Conservation (phyloP, 1,139 yeast genomes). For the Casaregolazyma lundiana region DNA sequence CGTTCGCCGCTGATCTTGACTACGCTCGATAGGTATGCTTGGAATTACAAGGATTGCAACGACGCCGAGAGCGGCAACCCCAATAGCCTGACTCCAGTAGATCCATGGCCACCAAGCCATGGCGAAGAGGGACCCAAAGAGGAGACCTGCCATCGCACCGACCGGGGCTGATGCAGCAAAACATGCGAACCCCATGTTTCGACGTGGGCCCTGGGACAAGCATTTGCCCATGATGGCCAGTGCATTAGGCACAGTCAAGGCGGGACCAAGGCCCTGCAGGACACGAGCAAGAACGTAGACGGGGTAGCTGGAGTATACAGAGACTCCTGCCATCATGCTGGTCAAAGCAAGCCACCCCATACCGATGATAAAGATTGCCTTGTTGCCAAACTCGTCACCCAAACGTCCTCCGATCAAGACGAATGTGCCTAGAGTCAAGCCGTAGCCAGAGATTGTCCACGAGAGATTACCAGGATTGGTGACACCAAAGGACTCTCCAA, state of each 20-base stretch:
- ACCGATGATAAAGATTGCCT: not conserved
- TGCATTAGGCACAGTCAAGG: slow-evolving; percentile 2
- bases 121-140: not conserved
- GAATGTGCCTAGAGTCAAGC: slow-evolving; percentile 6
- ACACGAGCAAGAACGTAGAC: slow-evolving; percentile 4
- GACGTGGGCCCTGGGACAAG: slow-evolving; percentile 1
- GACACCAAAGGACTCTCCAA: not conserved
- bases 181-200: slow-evolving; percentile 4
- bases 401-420: slow-evolving; percentile 3
- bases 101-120: not conserved
- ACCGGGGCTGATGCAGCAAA: slow-evolving; percentile 5
- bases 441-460: slow-evolving; percentile 6
- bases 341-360: slow-evolving; percentile 6
- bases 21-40: slow-evolving; percentile 22
- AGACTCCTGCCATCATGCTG: slow-evolving; percentile 5
- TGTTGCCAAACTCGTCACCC: slow-evolving; percentile 5
- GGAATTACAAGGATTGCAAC: slow-evolving; percentile 44
- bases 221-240: slow-evolving; percentile 3
- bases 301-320: slow-evolving; percentile 5
- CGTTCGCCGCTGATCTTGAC: slow-evolving; percentile 25
- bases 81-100: slow-evolving; percentile 33
- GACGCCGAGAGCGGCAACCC: slow-evolving; percentile 31
- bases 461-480: slow-evolving; percentile 1
- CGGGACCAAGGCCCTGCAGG: slow-evolving; percentile 1
- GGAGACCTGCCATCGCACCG: slow-evolving; percentile 1